Evolutionary conservation across 2,329 filamentous ascomycete species (phyloP).

Genomic region (Fusarium mundagurra): DNA sequence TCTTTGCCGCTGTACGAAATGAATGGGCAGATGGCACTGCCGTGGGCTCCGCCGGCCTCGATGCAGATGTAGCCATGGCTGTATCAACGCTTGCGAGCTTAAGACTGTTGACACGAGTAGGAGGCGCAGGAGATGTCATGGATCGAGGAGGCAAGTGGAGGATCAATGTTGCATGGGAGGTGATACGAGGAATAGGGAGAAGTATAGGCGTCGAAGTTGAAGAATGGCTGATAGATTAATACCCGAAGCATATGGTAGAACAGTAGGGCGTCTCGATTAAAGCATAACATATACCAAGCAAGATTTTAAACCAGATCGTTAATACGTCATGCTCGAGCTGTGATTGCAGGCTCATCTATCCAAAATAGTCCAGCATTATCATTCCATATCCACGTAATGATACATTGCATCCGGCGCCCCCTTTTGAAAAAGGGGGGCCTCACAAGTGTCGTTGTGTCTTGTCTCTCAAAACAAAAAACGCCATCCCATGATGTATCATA

Average conservation of each 20-base stretch:
- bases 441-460: slow-evolving; percentile 1
- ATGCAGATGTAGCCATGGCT: slow-evolving; percentile 69
- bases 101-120: slow-evolving; percentile 73
- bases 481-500: slow-evolving; percentile 34
- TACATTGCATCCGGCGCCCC: slow-evolving; percentile 29
- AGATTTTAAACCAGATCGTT: slow-evolving; percentile 9
- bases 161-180: slow-evolving; percentile 83
- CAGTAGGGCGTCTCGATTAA: not conserved
- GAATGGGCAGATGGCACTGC: slow-evolving; percentile 59
- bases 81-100: slow-evolving; percentile 79
- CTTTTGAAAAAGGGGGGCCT: not conserved
- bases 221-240: slow-evolving; percentile 76
- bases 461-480: slow-evolving; percentile 24
- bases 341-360: slow-evolving; percentile 30
- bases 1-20: slow-evolving; percentile 72
- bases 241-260: not conserved
- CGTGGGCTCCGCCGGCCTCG: slow-evolving; percentile 50
- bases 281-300: not conserved
- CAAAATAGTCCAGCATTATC: slow-evolving; percentile 21
- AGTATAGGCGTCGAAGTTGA: slow-evolving; percentile 81
- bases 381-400: slow-evolving; percentile 39
- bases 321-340: slow-evolving; percentile 6
- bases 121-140: slow-evolving; percentile 68
- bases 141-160: slow-evolving; percentile 79
- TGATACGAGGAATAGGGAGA: slow-evolving; percentile 74